Conservation (phyloP, 1,284 basidiomycete species). For the Leccinum fallax region DNA sequence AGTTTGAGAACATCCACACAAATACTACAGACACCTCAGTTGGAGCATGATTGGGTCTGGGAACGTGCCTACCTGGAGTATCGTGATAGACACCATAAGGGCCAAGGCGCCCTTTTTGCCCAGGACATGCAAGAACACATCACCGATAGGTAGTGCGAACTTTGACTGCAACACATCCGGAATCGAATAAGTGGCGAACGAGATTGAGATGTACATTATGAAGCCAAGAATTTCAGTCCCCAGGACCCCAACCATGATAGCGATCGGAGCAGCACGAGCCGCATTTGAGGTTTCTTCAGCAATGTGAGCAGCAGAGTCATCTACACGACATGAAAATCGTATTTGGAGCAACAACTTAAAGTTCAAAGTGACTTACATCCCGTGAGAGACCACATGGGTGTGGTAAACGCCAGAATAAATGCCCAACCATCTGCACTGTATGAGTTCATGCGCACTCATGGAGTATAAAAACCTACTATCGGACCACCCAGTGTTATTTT, state of each 20-base stretch:
- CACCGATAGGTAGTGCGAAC: conserved; percentile 66
- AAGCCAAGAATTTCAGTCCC: conserved; percentile 62
- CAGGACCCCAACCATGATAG: conserved; percentile 65
- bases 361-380: conserved; percentile 14
- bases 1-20: conserved; percentile 64
- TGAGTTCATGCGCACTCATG: not conserved
- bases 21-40: conserved; percentile 7
- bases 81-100: conserved; percentile 64
- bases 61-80: conserved; percentile 53
- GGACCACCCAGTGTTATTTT: conserved; percentile 68
- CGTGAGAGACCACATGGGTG: conserved; percentile 27
- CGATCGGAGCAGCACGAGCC: conserved; percentile 67
- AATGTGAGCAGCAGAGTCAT: conserved; percentile 72
- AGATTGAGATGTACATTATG: conserved; percentile 61
- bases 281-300: conserved; percentile 70
- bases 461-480: conserved; percentile 43
- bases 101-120: conserved; percentile 66
- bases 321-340: not conserved
- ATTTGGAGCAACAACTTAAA: not conserved
- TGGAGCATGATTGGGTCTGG: not conserved
- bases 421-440: conserved; percentile 41
- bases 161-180: conserved; percentile 45
- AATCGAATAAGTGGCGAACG: conserved; percentile 61
- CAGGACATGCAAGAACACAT: conserved; percentile 60
- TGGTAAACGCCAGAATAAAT: conserved; percentile 25